Conservation (phyloP, 2,329 filamentous ascomycete genomes). For the Tolypocladium endophyticum region DNA sequence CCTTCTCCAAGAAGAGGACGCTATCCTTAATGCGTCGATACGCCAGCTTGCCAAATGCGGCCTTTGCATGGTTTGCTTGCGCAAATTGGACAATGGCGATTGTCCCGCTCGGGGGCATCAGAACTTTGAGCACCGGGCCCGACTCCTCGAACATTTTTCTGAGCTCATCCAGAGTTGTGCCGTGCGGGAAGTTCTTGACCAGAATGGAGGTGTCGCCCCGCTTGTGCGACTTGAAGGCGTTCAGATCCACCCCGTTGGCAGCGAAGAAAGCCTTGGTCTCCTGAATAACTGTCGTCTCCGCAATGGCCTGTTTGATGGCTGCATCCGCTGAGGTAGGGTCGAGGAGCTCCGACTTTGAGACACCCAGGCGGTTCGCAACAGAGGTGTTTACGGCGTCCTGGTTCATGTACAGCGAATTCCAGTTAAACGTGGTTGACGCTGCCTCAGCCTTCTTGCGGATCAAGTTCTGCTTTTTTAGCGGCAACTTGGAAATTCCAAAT, state of each 20-base stretch:
- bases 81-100: slow-evolving; percentile 89
- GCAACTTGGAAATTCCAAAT: slow-evolving; percentile 79
- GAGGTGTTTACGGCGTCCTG: slow-evolving; percentile 90
- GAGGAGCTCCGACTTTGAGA: slow-evolving; percentile 83
- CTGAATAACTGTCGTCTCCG: slow-evolving; percentile 91
- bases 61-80: slow-evolving; percentile 66
- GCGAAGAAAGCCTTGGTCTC: slow-evolving; percentile 90
- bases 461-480: slow-evolving; percentile 87
- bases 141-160: slow-evolving; percentile 75
- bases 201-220: slow-evolving; percentile 81
- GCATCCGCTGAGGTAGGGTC: slow-evolving; percentile 95
- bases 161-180: slow-evolving; percentile 69
- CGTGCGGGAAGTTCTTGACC: slow-evolving; percentile 89
- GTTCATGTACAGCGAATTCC: slow-evolving; percentile 99
- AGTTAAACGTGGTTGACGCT: slow-evolving; percentile 73
- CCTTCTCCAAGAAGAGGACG: slow-evolving; percentile 87
- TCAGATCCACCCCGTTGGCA: slow-evolving; percentile 79
- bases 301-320: slow-evolving; percentile 91
- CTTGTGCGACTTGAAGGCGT: slow-evolving; percentile 77
- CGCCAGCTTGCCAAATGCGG: slow-evolving; percentile 74
- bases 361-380: slow-evolving; percentile 73
- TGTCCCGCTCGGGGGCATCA: slow-evolving; percentile 88
- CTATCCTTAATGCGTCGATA: slow-evolving; percentile 89
- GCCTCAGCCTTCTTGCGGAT: slow-evolving; percentile 79
- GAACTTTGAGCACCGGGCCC: slow-evolving; percentile 66